Conservation (phyloP, 495 filamentous ascomycete species). For the Friedmanniomyces simplex region DNA sequence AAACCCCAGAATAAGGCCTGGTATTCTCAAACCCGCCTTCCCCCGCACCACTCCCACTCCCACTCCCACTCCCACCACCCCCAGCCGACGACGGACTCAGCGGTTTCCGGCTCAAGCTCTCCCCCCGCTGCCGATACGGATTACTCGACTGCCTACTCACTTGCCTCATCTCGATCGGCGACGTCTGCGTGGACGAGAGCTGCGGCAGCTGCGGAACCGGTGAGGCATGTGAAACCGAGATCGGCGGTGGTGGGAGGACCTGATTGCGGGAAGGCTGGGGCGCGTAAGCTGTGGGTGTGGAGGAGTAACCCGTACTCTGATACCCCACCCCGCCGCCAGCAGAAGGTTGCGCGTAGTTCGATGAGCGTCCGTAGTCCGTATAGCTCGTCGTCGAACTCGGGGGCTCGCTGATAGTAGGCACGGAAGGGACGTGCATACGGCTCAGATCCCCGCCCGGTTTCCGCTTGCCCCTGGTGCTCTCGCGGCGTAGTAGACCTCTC, state of each 20-base stretch:
- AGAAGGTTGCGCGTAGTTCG: background rate
- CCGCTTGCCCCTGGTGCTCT: constrained; percentile 25
- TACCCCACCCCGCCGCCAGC: background rate
- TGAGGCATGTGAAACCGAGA: too few relatives aligned
- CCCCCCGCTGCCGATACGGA: constrained; percentile 5
- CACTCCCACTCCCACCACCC: background rate
- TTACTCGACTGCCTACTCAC: constrained; percentile 7
- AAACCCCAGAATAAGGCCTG: constrained; percentile 15
- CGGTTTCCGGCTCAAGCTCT: constrained; percentile 1
- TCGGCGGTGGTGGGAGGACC: too few relatives aligned
- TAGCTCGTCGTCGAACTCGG: too few relatives aligned
- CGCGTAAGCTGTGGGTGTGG: background rate
- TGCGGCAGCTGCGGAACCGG: background rate
- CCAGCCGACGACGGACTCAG: constrained; percentile 6
- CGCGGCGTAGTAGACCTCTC: constrained; percentile 22
- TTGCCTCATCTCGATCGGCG: constrained; percentile 17
- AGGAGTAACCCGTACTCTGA: constrained; percentile 1
- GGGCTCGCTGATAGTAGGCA: constrained; percentile 24
- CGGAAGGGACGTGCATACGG: background rate
- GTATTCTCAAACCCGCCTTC: constrained; percentile 6
- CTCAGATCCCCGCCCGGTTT: constrained; percentile 3
- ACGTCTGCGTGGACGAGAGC: background rate
- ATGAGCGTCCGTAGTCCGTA: background rate
- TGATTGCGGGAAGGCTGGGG: too few relatives aligned
- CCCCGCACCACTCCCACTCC: background rate